Conservation (phyloP, 148 eudicot species). For the Rhododendron molle region DNA sequence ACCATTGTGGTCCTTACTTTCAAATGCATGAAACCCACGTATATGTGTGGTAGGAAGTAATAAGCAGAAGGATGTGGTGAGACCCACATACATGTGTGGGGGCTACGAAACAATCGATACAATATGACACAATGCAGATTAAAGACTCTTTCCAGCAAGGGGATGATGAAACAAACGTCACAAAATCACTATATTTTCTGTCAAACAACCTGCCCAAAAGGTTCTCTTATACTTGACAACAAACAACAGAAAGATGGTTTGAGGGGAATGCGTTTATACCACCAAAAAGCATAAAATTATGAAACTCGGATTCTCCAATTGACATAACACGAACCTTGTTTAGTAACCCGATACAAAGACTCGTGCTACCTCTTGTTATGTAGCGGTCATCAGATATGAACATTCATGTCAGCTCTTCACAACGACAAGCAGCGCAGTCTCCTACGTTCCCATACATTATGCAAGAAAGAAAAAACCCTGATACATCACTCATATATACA, state of each 20-base stretch:
- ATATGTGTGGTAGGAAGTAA: not conserved
- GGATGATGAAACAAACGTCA: not conserved
- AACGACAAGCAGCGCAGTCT: not conserved
- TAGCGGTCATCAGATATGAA: not conserved
- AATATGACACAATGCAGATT: not conserved
- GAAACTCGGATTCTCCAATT: not conserved
- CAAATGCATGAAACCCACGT: not conserved
- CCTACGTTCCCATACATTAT: not conserved
- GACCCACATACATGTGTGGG: not conserved
- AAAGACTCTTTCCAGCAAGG: not conserved
- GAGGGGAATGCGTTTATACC: not conserved
- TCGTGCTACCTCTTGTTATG: not conserved
- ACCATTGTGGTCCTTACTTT: not conserved
- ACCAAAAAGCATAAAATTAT: not conserved
- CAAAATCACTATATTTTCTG: not conserved
- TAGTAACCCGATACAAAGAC: not conserved
- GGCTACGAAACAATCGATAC: not conserved
- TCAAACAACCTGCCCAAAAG: not conserved
- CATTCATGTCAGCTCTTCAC: not conserved
- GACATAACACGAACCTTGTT: not conserved
- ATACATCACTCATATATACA: not conserved
- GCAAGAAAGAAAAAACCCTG: not conserved
- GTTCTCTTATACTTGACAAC: not conserved
- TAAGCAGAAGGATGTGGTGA: not conserved
- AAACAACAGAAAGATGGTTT: not conserved